Percentiles rank a stretch among this genome's conserved stretches.
Conservation (phyloP, 305 asterid genomes). For the Solanum chacoense region DNA sequence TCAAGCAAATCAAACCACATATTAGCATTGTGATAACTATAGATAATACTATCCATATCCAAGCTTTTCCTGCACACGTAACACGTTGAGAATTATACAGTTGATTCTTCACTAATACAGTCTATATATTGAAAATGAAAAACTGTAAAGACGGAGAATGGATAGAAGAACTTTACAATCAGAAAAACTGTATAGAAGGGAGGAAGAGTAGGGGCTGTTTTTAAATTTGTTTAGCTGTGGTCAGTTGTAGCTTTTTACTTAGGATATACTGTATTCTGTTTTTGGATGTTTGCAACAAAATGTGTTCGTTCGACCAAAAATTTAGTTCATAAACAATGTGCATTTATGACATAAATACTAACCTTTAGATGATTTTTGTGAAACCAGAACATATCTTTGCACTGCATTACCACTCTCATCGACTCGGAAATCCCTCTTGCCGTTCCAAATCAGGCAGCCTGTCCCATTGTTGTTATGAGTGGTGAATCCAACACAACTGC, state of each 20-base stretch:
- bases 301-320: background rate
- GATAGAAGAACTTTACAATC: background rate
- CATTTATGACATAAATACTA: background rate
- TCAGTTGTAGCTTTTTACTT: background rate
- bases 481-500: conserved; percentile 14
- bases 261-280: background rate
- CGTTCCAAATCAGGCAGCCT: conserved; percentile 11
- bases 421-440: background rate
- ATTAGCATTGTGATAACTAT: background rate
- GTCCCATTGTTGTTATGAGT: background rate
- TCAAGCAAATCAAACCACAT: background rate
- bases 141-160: background rate
- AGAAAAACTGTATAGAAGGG: background rate
- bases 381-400: background rate
- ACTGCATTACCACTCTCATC: background rate
- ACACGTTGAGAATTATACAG: background rate
- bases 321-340: background rate
- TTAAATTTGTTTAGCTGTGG: background rate
- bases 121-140: background rate
- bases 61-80: background rate
- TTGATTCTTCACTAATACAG: background rate
- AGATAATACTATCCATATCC: background rate
- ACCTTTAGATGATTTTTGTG: background rate
- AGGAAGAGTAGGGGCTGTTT: background rate
- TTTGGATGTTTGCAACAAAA: background rate